Conservation (phyloP, 2,329 filamentous ascomycete genomes). For the Epichloe sibirici region DNA sequence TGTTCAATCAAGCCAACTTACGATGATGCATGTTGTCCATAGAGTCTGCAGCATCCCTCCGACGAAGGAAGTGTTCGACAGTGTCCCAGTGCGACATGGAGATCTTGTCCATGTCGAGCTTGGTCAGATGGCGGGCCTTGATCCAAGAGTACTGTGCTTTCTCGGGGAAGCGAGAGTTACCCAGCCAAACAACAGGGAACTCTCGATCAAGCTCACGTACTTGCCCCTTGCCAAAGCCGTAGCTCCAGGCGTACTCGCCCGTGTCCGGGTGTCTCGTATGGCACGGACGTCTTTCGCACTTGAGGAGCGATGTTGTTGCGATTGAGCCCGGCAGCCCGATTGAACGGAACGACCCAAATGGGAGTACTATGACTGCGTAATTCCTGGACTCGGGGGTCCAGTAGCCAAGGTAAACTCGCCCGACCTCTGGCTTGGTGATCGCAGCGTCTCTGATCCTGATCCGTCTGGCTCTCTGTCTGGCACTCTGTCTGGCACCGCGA, state of each 20-base stretch:
- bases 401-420: background rate
- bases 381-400: background rate
- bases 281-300: background rate
- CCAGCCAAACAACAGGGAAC: background rate
- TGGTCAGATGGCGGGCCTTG: background rate
- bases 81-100: background rate
- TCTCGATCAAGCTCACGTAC: background rate
- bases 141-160: background rate
- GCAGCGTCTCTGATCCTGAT: background rate
- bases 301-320: background rate
- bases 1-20: background rate
- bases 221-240: too few relatives aligned
- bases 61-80: background rate
- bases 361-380: background rate
- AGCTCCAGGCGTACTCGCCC: background rate
- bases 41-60: background rate
- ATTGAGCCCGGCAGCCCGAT: background rate
- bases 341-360: background rate
- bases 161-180: background rate
- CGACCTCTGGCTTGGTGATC: background rate
- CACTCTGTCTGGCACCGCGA: background rate
- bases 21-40: background rate
- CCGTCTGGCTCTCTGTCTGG: background rate
- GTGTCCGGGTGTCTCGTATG: background rate
- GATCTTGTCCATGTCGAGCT: background rate